Evolutionary conservation across 2,329 filamentous ascomycete genomes (phyloP).

Genomic region (Fonsecaea erecta): DNA sequence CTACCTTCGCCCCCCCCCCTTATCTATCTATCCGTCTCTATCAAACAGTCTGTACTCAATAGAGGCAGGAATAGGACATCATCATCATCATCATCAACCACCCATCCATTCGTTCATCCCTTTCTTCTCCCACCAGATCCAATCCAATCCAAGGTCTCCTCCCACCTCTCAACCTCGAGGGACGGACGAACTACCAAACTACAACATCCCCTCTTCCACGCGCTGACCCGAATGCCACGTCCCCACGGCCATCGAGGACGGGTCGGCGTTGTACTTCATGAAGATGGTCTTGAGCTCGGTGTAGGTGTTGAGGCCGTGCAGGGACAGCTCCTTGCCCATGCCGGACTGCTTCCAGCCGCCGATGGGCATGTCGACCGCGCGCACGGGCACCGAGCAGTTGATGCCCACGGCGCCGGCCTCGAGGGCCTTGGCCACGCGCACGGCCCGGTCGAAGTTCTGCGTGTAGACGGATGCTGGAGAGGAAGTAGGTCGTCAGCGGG

Average conservation of each 20-base stretch:
- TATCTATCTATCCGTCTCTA: no score
- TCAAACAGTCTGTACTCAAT: no score
- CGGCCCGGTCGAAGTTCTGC: constrained; percentile 24
- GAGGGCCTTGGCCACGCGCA: constrained; percentile 24
- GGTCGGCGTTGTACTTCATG: constrained; percentile 39
- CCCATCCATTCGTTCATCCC: no score
- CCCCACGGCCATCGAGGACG: constrained; percentile 5
- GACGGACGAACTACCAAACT: neutral
- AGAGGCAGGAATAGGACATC: no score
- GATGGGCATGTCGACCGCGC: constrained; percentile 54
- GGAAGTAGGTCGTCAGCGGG: no score
- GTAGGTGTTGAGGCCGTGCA: constrained; percentile 61
- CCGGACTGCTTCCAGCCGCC: constrained; percentile 67
- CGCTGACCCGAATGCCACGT: constrained; percentile 14
- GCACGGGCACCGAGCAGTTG: constrained; percentile 33
- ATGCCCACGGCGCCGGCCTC: constrained; percentile 33
- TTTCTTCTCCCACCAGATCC: no score
- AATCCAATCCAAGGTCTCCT: no score
- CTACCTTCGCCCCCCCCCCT: no score
- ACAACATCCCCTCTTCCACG: no score
- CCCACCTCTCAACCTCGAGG: no score
- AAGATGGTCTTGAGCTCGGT: constrained; percentile 60
- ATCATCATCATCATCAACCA: no score
- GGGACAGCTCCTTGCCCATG: constrained; percentile 60
- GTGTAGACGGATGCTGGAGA: no score